Base-by-base conservation (phyloP, 768 basidiomycete species). In the Boletus sp. region DNA sequence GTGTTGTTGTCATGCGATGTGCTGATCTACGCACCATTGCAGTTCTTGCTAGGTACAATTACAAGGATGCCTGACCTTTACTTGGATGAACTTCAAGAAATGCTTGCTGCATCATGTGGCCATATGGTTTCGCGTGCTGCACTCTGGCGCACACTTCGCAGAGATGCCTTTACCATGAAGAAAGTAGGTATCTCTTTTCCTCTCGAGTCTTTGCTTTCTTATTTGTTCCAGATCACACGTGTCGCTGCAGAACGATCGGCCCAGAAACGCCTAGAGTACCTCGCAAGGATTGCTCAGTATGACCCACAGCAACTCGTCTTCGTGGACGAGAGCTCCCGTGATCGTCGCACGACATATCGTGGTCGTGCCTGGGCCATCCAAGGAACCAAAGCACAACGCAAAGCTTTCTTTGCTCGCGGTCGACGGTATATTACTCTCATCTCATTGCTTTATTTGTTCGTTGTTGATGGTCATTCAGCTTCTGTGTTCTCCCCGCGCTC, bases 401-500 rank as follows among this genome's bases (percentile, higher is more conserved):
- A 58, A 7, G 52, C 36, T 2, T 58, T 58, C 8, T 58, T 54
- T 35, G n/a, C 54, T 4, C 18, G 7, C 28, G 47, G 52, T 15
- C 18, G 24, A 8, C 4, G 20, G 52, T 58, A 45, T 4, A 20
- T 24, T 32, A 14, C 2, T 35, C 24, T 24, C 2, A 24, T 4
- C 11, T 44, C 9, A 14, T 18, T 44, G 12, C 32, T 20, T 47
- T 11, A 47, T 55, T 35, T 28, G 8, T 7, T 40, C 3, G 24
- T 24, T 24, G 24, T 29, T 53, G 24, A 29, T 29, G 0, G 28
- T 36, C 1, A 45, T n/a, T 1, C 8, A 55, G 54, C 15, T 52
- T 55, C 40, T 55, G 50, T 7, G 28, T 59, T 42, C 58, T 59
- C 1, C 50, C 54, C 4, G 39, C 54, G 0, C 50, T 59, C 11